phyloP scores from a whole-genome alignment of 805 yeast species.

The Pichia scutulata region DNA sequence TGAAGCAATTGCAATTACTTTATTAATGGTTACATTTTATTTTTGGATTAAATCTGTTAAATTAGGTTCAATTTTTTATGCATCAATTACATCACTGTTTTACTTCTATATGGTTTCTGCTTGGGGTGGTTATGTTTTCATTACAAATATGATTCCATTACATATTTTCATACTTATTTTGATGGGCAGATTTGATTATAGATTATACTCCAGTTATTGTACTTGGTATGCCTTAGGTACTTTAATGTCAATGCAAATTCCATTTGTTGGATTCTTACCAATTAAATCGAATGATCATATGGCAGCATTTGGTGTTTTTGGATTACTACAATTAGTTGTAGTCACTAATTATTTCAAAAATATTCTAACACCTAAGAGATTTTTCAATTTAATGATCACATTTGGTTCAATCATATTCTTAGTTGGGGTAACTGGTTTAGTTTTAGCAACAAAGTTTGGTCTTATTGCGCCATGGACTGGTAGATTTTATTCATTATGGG shows the following conservation, averaged over 20 bases:
- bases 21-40: conserved; percentile 91
- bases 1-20: conserved; percentile 96
- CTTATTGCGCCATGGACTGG: conserved; percentile 99
- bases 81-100: conserved; percentile 72
- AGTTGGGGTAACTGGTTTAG: conserved; percentile 63
- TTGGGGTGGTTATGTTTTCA: conserved; percentile 99
- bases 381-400: conserved; percentile 58
- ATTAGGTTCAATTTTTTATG: conserved; percentile 81
- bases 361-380: conserved; percentile 63
- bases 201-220: conserved; percentile 81
- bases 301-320: conserved; percentile 97
- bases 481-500: conserved; percentile 97
- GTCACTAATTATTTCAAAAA: conserved; percentile 75
- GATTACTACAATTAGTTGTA: conserved; percentile 84
- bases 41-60: conserved; percentile 93
- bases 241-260: conserved; percentile 98
- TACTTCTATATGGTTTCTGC: conserved; percentile 99
- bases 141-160: conserved; percentile 92
- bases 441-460: conserved; percentile 80
- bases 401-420: conserved; percentile 48
- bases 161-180: conserved; percentile 84
- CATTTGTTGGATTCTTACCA: conserved; percentile 96
- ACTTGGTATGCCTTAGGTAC: conserved; percentile 98
- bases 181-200: conserved; percentile 89
- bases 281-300: conserved; percentile 96